A percentile compares a stretch with the other conserved stretches of the same genome.
Conservation (phyloP, 371 early-diverging fungal genomes). For the Mortierella sp. region DNA sequence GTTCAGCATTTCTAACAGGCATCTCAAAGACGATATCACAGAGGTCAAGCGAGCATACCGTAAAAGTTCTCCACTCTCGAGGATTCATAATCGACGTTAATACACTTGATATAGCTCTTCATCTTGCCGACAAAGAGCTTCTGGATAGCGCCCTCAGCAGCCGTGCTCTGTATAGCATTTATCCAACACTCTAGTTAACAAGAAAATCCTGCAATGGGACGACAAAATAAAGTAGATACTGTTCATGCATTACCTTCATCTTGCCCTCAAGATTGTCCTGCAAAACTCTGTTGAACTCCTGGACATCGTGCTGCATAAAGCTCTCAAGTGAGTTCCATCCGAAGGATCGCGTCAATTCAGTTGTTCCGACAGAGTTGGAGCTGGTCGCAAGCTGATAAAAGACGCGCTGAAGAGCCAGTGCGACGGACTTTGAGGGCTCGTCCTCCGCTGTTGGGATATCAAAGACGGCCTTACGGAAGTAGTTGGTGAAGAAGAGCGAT, state of each 20-base stretch:
- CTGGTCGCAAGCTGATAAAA: conserved; percentile 91
- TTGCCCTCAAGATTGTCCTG: conserved; percentile 96
- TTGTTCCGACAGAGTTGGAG: conserved; percentile 82
- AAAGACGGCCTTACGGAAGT: conserved; percentile 93
- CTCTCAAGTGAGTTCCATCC: conserved; percentile 97
- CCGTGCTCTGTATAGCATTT: conserved; percentile 74
- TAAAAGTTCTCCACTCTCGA: conserved; percentile 91
- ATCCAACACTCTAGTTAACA: too few relatives aligned
- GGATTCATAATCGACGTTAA: conserved; percentile 95
- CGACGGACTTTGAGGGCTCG: conserved; percentile 85
- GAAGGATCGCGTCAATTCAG: conserved; percentile 95
- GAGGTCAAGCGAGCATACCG: conserved; percentile 55
- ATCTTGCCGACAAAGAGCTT: conserved; percentile 94
- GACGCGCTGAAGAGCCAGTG: conserved; percentile 94
- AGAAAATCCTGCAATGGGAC: background rate
- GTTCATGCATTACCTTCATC: conserved; percentile 85
- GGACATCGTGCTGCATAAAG: conserved; percentile 98
- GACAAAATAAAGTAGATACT: too few relatives aligned
- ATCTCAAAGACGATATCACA: background rate
- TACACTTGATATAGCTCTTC: conserved; percentile 95
- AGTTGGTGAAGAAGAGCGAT: conserved; percentile 95
- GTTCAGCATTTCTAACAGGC: too few relatives aligned
- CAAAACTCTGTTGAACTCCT: conserved; percentile 96
- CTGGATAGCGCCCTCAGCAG: conserved; percentile 92
- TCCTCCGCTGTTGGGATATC: conserved; percentile 92